These are phyloP conservation scores for Nannochloropsis gaditana DNA, from an alignment of 108 stramenopile species.

Conservation along the genomic window DNA sequence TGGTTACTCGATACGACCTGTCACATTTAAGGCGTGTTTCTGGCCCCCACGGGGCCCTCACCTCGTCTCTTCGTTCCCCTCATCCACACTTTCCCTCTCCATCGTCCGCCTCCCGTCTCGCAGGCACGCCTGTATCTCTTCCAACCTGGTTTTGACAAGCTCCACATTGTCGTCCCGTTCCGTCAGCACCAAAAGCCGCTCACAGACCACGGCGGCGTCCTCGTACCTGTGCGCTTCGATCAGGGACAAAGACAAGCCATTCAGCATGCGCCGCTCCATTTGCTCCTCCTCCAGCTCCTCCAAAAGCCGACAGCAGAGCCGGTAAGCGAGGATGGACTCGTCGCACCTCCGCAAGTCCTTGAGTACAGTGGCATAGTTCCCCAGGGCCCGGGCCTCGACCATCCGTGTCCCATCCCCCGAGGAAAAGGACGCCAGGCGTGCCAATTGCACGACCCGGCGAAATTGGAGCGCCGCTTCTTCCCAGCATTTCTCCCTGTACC, in stretches of 20 bases:
- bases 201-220: neutral
- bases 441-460: neutral
- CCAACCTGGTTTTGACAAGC: neutral
- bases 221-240: neutral
- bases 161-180: neutral
- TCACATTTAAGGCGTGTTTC: too few species aligned
- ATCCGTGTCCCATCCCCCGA: neutral
- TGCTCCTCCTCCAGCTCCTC: neutral
- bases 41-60: too few species aligned
- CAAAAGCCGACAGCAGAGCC: slow-evolving; percentile 1
- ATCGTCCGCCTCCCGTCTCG: neutral
- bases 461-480: slow-evolving; percentile 2
- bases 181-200: neutral
- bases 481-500: neutral
- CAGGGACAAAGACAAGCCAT: neutral
- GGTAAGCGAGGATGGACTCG: neutral
- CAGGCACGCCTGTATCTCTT: neutral
- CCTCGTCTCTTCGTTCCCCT: neutral
- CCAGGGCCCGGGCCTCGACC: neutral
- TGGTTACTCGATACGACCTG: too few species aligned
- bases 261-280: neutral
- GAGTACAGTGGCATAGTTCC: neutral
- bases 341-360: neutral
- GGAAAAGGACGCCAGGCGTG: neutral
- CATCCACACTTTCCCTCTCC: neutral